Base-by-base conservation (phyloP, 306 rosid genomes). In the Quercus ilex region DNA sequence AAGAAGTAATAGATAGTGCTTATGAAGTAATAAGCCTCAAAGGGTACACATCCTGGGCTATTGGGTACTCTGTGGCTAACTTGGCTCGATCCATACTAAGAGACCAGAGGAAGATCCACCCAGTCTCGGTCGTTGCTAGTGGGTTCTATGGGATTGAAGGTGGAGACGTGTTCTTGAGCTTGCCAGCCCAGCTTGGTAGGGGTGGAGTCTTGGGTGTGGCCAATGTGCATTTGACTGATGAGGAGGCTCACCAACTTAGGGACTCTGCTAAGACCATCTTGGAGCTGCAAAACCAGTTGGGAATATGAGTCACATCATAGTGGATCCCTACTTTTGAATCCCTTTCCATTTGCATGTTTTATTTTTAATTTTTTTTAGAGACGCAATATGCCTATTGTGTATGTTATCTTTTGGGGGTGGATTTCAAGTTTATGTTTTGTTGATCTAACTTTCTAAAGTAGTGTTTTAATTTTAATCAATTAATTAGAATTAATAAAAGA, bases 21-120 rank as follows among this genome's bases (percentile, higher is more conserved):
- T 87, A 91, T 6, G 99, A 95, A 82, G 99, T 95, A 3, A 95
- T 95, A 1, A 80, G 80, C 53, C 85, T 95, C 0, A 95, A 95
- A 80, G 99, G 99, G 17, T 92, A 95, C 83, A 95, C 99, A 33
- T 95, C 99, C 0, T 95, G 99, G 99, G 99, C 99, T 0, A 89
- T 95, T 8, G 97, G 99, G 35, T 95, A 95, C 83, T 92, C 99
- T 0, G 97, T 81, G 12, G 97, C 99, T 0, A 88, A 73, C 57
- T 74, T 95, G 26, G 95, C 90, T 0, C 84, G 97, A 53, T 69
- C 81, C 68, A 73, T 95, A 23, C 74, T 95, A 0, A 84, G 99
- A 68, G 85, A 92, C 84, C 97, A 95, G 77, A 85, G 97, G 85
- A 92, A 79, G 81, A 92, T 95, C 58, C 99, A 95, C 77, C 97